Evolutionary conservation across 2,329 filamentous ascomycete genomes (phyloP).

Genomic region (Malbranchea cinnamomea): DNA sequence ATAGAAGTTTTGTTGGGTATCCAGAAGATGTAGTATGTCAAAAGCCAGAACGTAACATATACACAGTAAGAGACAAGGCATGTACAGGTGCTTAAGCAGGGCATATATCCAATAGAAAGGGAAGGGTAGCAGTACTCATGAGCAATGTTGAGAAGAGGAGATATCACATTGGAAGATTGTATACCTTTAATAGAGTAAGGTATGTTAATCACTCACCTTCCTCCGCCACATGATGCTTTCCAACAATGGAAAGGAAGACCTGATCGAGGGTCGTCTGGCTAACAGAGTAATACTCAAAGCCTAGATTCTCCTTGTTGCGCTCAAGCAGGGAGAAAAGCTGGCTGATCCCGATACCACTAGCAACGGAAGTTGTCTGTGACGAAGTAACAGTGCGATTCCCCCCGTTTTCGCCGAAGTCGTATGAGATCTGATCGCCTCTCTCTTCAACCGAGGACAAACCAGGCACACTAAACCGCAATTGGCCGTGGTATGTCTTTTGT

Average conservation of each 20-base stretch:
- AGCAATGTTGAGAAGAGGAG: too few relatives aligned
- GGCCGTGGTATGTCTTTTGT: slow-evolving; percentile 65
- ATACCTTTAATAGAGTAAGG: not conserved
- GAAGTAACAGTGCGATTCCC: not conserved
- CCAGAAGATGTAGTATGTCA: too few relatives aligned
- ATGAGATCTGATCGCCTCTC: slow-evolving; percentile 6
- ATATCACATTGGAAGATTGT: not conserved
- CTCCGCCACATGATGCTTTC: slow-evolving; percentile 62
- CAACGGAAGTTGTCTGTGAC: not conserved
- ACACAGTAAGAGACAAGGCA: too few relatives aligned
- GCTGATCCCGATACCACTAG: slow-evolving; percentile 23
- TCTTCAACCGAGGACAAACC: slow-evolving; percentile 11
- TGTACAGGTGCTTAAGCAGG: too few relatives aligned
- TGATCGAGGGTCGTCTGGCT: slow-evolving; percentile 78
- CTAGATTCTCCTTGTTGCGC: slow-evolving; percentile 49
- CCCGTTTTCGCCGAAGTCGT: not conserved
- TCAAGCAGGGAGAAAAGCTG: slow-evolving; percentile 60
- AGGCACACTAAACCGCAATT: slow-evolving; percentile 70
- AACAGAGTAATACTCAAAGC: slow-evolving; percentile 75
- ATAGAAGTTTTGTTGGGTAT: too few relatives aligned
- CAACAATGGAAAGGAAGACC: slow-evolving; percentile 76
- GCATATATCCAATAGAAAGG: too few relatives aligned
- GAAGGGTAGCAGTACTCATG: too few relatives aligned
- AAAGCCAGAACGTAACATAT: too few relatives aligned
- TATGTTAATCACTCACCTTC: slow-evolving; percentile 20